These are phyloP conservation scores for Paramyrothecium sp. DNA, from an alignment of 2,329 filamentous ascomycete genomes.

Conservation along the genomic window DNA sequence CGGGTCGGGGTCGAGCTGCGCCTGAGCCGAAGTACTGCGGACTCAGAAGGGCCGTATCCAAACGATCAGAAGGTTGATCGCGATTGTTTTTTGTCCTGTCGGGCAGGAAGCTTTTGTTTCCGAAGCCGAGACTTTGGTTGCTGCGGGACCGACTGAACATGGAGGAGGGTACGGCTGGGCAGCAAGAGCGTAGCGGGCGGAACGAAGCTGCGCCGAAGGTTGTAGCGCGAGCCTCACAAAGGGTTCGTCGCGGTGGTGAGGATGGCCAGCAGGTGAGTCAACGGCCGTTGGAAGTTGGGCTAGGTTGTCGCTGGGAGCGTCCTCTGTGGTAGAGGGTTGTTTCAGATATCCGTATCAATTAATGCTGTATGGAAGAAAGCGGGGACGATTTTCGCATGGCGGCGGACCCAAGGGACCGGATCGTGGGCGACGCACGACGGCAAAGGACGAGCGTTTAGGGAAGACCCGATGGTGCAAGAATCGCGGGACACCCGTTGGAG, in stretches of 20 bases:
- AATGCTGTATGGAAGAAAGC: not conserved
- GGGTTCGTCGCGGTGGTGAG: not conserved
- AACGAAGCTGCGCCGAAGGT: conserved; percentile 3
- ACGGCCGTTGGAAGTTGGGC: not conserved
- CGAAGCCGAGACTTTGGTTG: conserved; percentile 23
- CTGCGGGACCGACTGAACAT: conserved; percentile 37
- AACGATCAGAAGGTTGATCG: conserved; percentile 21
- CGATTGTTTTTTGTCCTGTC: conserved; percentile 12
- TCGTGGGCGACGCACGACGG: not conserved
- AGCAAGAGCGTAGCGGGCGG: conserved; percentile 14
- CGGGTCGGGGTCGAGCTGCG: conserved; percentile 22
- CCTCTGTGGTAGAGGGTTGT: not conserved
- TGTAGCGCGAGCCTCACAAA: not conserved
- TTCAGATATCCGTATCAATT: not conserved
- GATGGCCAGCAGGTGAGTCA: not conserved
- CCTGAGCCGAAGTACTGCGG: conserved; percentile 18
- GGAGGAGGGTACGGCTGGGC: conserved; percentile 17
- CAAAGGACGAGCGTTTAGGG: not conserved
- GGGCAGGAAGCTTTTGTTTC: conserved; percentile 11
- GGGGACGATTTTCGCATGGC: not conserved
- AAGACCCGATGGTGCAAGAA: not conserved
- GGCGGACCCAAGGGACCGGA: not conserved
- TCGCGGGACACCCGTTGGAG: not conserved
- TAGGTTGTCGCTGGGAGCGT: not conserved
- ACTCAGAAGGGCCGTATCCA: conserved; percentile 25